phyloP scores from a whole-genome alignment of 2,329 filamentous ascomycete species.

The Trichoderma citrinoviride region DNA sequence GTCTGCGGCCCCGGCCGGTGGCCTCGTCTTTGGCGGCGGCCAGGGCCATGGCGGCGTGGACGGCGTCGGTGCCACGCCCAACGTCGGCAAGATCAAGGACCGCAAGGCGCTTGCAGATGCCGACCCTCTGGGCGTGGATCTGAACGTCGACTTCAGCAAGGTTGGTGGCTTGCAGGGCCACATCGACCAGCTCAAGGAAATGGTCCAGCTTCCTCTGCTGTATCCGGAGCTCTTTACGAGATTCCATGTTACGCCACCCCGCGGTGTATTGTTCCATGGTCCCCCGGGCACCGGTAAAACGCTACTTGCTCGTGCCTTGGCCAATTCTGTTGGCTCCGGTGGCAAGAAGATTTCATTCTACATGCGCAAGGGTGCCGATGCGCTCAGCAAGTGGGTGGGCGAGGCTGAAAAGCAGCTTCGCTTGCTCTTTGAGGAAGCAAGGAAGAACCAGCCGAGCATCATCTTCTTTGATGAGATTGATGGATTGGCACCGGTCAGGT shows the following conservation, averaged over 20 bases:
- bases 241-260: conserved; percentile 89
- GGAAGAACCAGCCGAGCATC: conserved; percentile 94
- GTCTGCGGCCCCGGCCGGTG: conserved; percentile 46
- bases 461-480: conserved; percentile 99
- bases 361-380: conserved; percentile 98
- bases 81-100: conserved; percentile 91
- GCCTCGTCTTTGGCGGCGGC: conserved; percentile 44
- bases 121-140: conserved; percentile 88
- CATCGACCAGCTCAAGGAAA: conserved; percentile 97
- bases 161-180: conserved; percentile 91
- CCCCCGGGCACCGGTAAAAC: conserved; percentile 98
- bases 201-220: conserved; percentile 90
- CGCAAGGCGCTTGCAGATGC: conserved; percentile 89
- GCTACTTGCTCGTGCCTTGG: conserved; percentile 86
- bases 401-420: conserved; percentile 95
- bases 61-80: conserved; percentile 58
- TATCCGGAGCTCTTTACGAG: conserved; percentile 92
- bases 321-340: conserved; percentile 83
- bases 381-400: conserved; percentile 97
- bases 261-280: conserved; percentile 94
- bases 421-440: conserved; percentile 89
- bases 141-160: conserved; percentile 89
- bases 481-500: conserved; percentile 89
- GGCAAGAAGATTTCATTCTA: conserved; percentile 97
- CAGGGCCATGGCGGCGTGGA: conserved; percentile 44